Base-by-base conservation (phyloP, 495 filamentous ascomycete species). In the Penicillium parvum region DNA sequence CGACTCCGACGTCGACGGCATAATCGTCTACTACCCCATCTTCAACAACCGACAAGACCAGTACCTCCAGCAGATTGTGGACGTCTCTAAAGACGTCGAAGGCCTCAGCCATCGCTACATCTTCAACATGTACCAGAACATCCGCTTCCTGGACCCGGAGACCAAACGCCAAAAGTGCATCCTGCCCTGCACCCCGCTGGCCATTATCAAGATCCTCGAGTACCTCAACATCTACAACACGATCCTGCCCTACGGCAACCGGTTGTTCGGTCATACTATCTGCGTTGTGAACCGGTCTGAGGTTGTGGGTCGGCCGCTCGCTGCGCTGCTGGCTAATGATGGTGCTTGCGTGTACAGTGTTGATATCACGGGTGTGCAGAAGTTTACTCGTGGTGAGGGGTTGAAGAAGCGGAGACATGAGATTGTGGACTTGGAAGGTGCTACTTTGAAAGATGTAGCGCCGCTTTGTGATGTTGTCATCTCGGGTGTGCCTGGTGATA, bases 81-180 rank as follows among this genome's bases (percentile, higher is more conserved):
- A 86, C 40, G 76, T 94, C 33, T 63, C 72, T 61, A 98, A 98
- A 67, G 92, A 98, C 52, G 92, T 98, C 43, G 92, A 98, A 57
- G 92, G 92, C 16, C 83, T 98, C 39, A 90, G 83, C 52, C 91
- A 96, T 62, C 82, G 77, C 44, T 92, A 96, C 68, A 83, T 96
- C 57, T 92, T 90, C 78, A 98, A 98, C 75, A 95, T 98, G 88
- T 98, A 96, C 73, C 85, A 96, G 73, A 98, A 98, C 68, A 79
- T 92, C 55, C 87, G 92, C 36, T 96, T 88, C 71, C 75, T 98
- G 23, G 92, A 98, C 70, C 69, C 76, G 9, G 79, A 82, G 14
- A 57, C 69, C 20, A 86, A 90, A 61, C 70, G 67, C 32, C 85
- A 87, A 64, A 98, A 98, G 65, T 91, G 82, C 37, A 84, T 98